Conservation (phyloP, 2,329 filamentous ascomycete genomes). For the Emmonsiellopsis sp. region DNA sequence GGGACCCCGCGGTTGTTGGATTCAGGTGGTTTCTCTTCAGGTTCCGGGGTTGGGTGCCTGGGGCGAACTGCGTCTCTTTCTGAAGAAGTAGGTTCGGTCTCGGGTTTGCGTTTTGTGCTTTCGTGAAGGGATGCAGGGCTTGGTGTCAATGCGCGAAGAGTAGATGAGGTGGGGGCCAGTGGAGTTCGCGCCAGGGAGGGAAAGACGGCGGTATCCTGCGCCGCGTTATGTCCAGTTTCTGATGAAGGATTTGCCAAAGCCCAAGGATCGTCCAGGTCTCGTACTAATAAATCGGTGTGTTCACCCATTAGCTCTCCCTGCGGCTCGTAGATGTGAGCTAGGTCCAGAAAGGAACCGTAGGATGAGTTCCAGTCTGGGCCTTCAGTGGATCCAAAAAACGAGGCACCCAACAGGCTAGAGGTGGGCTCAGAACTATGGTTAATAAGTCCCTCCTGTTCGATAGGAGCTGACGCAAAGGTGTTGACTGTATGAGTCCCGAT, state of each 20-base stretch:
- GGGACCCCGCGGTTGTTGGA: neutral
- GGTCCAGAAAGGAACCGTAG: neutral
- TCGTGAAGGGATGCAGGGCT: neutral
- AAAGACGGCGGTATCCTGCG: neutral
- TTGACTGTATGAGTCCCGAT: too few relatives aligned
- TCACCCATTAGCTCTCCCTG: neutral
- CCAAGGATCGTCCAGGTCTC: neutral
- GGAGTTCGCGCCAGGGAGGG: neutral
- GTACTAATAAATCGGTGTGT: neutral
- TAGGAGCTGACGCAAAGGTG: too few relatives aligned
- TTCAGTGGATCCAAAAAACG: neutral
- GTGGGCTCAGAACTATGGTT: neutral
- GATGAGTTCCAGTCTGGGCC: neutral
- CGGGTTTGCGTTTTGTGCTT: neutral
- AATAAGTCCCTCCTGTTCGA: neutral
- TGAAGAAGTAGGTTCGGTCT: neutral
- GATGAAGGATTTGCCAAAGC: neutral
- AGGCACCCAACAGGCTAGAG: neutral
- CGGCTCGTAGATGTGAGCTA: neutral
- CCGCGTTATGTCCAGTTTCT: neutral
- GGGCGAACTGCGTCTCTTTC: neutral
- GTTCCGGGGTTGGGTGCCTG: neutral
- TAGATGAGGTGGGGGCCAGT: neutral
- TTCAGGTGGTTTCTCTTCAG: neutral
- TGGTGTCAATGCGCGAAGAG: neutral